These are phyloP conservation scores for Fragaria iinumae DNA, from an alignment of 306 rosid species.

Conservation along the genomic window DNA sequence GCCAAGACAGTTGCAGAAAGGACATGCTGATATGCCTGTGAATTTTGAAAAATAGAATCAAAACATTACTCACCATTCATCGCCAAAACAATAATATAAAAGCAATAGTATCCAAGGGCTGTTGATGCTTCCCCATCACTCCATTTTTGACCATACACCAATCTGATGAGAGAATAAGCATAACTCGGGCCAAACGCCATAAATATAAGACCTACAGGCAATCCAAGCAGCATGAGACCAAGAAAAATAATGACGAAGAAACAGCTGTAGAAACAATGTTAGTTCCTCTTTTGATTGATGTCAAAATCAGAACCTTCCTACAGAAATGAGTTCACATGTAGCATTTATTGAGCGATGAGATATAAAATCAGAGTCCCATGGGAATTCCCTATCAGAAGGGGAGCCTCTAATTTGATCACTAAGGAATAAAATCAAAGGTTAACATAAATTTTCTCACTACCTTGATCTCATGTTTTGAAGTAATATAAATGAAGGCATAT, in stretches of 20 bases:
- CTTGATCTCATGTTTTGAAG: slow-evolving; percentile 1
- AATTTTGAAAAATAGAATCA: not conserved
- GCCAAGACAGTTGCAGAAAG: not conserved
- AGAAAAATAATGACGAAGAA: slow-evolving; percentile 11
- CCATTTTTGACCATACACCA: slow-evolving; percentile 87
- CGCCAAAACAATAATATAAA: slow-evolving; percentile 81
- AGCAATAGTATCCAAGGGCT: slow-evolving; percentile 77
- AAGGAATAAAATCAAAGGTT: not conserved
- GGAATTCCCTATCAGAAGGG: slow-evolving; percentile 9
- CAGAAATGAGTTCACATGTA: not conserved
- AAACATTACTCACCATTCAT: slow-evolving; percentile 77
- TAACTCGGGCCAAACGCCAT: slow-evolving; percentile 97
- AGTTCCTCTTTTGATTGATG: not conserved
- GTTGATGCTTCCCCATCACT: slow-evolving; percentile 95
- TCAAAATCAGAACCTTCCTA: slow-evolving; percentile 5
- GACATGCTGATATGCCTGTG: not conserved
- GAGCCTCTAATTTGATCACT: slow-evolving; percentile 1
- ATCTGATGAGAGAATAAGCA: slow-evolving; percentile 84
- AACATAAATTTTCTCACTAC: not conserved
- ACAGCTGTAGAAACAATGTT: not conserved
- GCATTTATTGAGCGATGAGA: not conserved
- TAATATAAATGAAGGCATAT: not conserved
- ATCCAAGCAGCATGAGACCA: slow-evolving; percentile 31
- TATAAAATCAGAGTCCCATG: slow-evolving; percentile 5
- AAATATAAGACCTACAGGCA: slow-evolving; percentile 69